Evolutionary conservation across 352 stramenopile species (phyloP).

Genomic region (Pythium brassicae): DNA sequence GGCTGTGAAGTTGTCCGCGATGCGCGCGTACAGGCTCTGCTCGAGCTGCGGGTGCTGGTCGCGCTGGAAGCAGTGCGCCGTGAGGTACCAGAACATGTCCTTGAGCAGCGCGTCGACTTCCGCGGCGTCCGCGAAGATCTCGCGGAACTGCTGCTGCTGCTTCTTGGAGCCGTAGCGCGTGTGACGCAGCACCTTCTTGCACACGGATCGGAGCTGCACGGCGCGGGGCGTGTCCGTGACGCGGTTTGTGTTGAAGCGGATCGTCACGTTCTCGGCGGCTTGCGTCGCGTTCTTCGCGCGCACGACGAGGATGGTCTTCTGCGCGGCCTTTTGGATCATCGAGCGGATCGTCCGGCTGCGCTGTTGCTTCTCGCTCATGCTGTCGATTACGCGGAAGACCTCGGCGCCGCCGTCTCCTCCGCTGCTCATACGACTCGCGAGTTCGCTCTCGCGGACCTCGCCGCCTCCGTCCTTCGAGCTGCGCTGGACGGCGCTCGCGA

Average conservation of each 20-base stretch:
- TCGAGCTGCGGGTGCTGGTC: slow-evolving; percentile 35
- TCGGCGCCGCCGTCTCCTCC: slow-evolving; percentile 21
- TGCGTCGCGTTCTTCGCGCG: slow-evolving; percentile 68
- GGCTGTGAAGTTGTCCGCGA: slow-evolving; percentile 63
- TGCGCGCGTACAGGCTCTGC: slow-evolving; percentile 45
- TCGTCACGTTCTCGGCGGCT: slow-evolving; percentile 56
- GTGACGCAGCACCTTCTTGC: slow-evolving; percentile 48
- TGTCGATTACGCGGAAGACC: slow-evolving; percentile 51
- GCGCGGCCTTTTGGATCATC: slow-evolving; percentile 59
- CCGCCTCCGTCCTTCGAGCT: slow-evolving; percentile 3
- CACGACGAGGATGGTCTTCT: slow-evolving; percentile 73
- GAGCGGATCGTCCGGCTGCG: slow-evolving; percentile 51
- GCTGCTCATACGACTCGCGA: slow-evolving; percentile 5
- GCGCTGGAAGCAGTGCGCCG: slow-evolving; percentile 51
- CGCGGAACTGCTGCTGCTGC: slow-evolving; percentile 32
- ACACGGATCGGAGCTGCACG: slow-evolving; percentile 43
- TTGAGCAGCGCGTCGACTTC: slow-evolving; percentile 61
- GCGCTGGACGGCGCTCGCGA: neutral
- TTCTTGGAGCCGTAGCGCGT: slow-evolving; percentile 25
- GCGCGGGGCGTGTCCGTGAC: slow-evolving; percentile 47
- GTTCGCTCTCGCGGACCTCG: slow-evolving; percentile 4
- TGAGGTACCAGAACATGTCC: slow-evolving; percentile 77
- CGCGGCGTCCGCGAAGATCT: slow-evolving; percentile 30
- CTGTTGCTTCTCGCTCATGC: slow-evolving; percentile 38
- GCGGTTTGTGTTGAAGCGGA: slow-evolving; percentile 42